Conservation (phyloP, 176 grass and related monocot genomes). For the Calamus simplicifolius region DNA sequence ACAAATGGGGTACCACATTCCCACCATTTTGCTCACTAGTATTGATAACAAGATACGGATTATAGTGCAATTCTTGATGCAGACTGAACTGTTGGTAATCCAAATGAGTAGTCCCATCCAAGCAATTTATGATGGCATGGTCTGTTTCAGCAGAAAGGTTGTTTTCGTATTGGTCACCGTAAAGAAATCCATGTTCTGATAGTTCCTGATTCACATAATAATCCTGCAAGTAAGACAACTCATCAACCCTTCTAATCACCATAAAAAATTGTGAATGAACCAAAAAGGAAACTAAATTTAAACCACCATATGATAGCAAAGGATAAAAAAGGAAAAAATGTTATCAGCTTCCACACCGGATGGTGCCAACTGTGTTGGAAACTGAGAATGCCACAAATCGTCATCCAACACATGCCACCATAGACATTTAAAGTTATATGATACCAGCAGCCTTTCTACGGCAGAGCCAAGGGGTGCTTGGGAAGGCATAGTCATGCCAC, state of each 20-base stretch:
- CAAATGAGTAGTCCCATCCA: constrained; percentile 49
- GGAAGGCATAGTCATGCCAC: too few relatives aligned
- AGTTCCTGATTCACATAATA: constrained; percentile 82
- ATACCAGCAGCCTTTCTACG: too few relatives aligned
- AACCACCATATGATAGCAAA: background rate
- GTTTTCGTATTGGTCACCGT: constrained; percentile 56
- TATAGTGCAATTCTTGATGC: constrained; percentile 40
- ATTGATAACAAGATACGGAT: constrained; percentile 37
- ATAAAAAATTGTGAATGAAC: background rate
- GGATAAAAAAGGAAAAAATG: too few relatives aligned
- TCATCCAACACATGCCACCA: too few relatives aligned
- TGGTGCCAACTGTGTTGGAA: too few relatives aligned
- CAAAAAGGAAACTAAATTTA: background rate
- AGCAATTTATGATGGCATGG: constrained; percentile 40
- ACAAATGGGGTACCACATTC: constrained; percentile 46
- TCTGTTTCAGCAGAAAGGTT: constrained; percentile 26
- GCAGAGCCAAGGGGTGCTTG: too few relatives aligned
- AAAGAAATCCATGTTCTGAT: constrained; percentile 57
- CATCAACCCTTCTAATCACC: background rate
- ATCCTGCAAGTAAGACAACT: constrained; percentile 35
- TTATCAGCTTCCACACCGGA: too few relatives aligned
- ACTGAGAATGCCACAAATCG: too few relatives aligned
- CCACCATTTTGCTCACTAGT: constrained; percentile 34
- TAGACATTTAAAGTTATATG: too few relatives aligned
- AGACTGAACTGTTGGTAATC: constrained; percentile 67